Percentiles rank a stretch among this genome's conserved stretches.
Evolutionary conservation across 805 yeast genomes (phyloP).

Genomic region (Kluyveromyces nonfermentans): DNA sequence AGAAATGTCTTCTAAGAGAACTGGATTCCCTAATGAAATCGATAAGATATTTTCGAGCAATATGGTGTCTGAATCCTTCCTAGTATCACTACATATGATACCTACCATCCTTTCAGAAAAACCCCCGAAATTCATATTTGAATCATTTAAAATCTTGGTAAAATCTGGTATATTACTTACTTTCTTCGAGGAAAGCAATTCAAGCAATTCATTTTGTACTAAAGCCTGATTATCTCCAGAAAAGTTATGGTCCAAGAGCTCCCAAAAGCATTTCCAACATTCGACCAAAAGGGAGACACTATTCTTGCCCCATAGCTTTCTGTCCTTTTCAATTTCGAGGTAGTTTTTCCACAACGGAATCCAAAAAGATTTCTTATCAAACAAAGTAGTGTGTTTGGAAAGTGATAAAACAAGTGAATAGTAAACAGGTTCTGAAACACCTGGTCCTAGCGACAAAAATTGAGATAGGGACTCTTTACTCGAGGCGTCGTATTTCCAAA

Average conservation of each 20-base stretch:
- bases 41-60: background rate
- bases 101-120: slow-evolving; percentile 3
- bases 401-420: slow-evolving; percentile 28
- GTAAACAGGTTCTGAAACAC: slow-evolving; percentile 43
- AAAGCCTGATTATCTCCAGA: background rate
- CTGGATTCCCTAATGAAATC: background rate
- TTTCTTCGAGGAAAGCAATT: background rate
- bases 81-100: background rate
- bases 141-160: background rate
- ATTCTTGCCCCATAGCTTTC: slow-evolving; percentile 24
- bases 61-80: background rate
- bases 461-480: slow-evolving; percentile 36
- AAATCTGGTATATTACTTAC: background rate
- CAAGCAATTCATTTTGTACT: background rate
- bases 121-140: background rate
- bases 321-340: slow-evolving; percentile 20
- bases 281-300: slow-evolving; percentile 26
- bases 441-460: slow-evolving; percentile 44
- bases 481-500: slow-evolving; percentile 48
- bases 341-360: slow-evolving; percentile 23
- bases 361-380: slow-evolving; percentile 18
- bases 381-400: slow-evolving; percentile 11
- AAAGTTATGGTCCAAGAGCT: slow-evolving; percentile 8
- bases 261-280: slow-evolving; percentile 24
- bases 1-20: background rate